Evolutionary conservation across 495 filamentous ascomycete species (phyloP), one percentile per base, ranked within the genome.

Genomic region (Immersiella caudata): DNA sequence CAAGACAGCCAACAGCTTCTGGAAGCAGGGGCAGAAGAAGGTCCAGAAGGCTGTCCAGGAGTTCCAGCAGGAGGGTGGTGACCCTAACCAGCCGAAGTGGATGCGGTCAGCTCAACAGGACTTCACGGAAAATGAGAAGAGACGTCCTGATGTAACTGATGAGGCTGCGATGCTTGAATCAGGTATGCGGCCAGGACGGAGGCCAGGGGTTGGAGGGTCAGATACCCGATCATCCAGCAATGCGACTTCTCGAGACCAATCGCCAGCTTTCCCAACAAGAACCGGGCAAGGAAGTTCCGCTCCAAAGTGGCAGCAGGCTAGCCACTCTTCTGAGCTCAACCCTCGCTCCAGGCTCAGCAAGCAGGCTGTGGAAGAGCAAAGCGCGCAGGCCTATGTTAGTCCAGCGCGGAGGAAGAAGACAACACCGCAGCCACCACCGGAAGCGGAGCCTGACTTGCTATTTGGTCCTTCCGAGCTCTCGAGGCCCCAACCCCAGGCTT

Each of bases 41-140:
- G 88, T 98, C n/a, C 94, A 96, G 73, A 93, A 93, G 75, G 95
- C 93, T 16, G 92, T 99, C 16, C 87, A 92, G 18, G 95, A 99
- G 21, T 90, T 97, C 68, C 94, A 97, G 59, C 82, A 85, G 56
- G 85, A 87, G 57, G 57, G 57, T 9, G 73, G 87, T 27, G 95
- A 97, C 74, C 82, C 91, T 1, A 92, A 75, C 73, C 92, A 97
- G 73, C 95, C 95, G 1, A 94, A 92, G 71, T 99, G 95, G 95
- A 96, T 99, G 94, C 86, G 88, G 70, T 91, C 92, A 61, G 81
- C 85, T 24, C 81, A 83, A 26, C 68, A 79, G 61, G 80, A 82
- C n/a, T 64, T 33, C 24, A 62, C 21, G 4, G 66, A 18, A 7
- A 60, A 64, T 27, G 70, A 60, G 56, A 73, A 62, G 55, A 57